These are phyloP conservation scores for Chenopodium quinoa DNA, from an alignment of 148 eudicot species.

Conservation along the genomic window DNA sequence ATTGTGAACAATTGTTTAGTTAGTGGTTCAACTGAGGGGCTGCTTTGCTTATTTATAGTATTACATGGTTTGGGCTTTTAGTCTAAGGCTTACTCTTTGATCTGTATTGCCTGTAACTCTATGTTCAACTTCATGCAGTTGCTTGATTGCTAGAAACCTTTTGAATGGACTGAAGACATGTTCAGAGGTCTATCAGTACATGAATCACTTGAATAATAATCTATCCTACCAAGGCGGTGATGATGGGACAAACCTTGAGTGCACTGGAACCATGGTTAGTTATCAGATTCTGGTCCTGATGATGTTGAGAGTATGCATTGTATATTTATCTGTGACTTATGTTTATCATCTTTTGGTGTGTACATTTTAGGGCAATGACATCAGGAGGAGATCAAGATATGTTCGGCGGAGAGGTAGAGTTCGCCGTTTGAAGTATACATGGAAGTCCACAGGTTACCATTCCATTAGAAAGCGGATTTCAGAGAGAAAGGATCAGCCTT, in stretches of 20 bases:
- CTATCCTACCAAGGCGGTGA: slow-evolving; percentile 47
- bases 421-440: slow-evolving; percentile 90
- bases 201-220: slow-evolving; percentile 66
- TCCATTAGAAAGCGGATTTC: slow-evolving; percentile 85
- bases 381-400: slow-evolving; percentile 79
- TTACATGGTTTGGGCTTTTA: background rate
- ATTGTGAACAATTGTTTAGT: background rate
- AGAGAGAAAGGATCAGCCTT: slow-evolving; percentile 89
- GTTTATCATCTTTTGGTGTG: background rate
- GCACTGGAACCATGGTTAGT: slow-evolving; percentile 55
- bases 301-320: background rate
- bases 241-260: slow-evolving; percentile 50
- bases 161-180: slow-evolving; percentile 89
- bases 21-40: background rate
- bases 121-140: slow-evolving; percentile 44
- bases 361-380: slow-evolving; percentile 55
- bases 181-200: slow-evolving; percentile 61
- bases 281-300: slow-evolving; percentile 6
- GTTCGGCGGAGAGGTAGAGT: slow-evolving; percentile 91
- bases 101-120: background rate
- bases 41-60: background rate
- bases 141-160: slow-evolving; percentile 90
- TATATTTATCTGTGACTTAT: background rate
- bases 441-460: slow-evolving; percentile 93
- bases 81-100: background rate